Conservation (phyloP, 208 protist genomes). For the Crithidia mellificae region DNA sequence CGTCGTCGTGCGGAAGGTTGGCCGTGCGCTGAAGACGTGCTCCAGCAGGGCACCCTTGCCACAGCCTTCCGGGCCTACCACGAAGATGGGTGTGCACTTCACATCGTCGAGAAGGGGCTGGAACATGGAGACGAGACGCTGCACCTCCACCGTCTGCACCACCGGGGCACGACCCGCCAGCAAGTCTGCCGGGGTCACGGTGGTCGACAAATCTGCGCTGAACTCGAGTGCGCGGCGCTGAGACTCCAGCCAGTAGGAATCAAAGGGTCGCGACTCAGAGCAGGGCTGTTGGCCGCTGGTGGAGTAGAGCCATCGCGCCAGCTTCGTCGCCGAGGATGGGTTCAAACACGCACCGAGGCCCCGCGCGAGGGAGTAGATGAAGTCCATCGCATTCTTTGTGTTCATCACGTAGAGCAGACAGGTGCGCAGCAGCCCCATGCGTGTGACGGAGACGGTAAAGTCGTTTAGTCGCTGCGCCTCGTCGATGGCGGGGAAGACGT, state of each 20-base stretch:
- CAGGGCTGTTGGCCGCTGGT: constrained; percentile 75
- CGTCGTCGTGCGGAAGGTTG: constrained; percentile 63
- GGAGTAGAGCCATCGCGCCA: constrained; percentile 87
- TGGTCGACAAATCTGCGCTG: constrained; percentile 49
- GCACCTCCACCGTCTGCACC: constrained; percentile 93
- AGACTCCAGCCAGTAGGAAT: constrained; percentile 80
- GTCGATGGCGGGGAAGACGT: constrained; percentile 79
- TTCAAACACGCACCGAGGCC: constrained; percentile 62
- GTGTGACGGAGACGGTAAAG: constrained; percentile 87
- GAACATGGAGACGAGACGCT: constrained; percentile 82
- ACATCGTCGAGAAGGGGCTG: constrained; percentile 78
- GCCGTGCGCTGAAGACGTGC: constrained; percentile 64
- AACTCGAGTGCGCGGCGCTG: constrained; percentile 66
- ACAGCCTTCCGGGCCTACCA: constrained; percentile 96
- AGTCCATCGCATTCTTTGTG: constrained; percentile 65
- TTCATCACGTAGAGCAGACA: constrained; percentile 69
- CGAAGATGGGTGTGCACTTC: constrained; percentile 89
- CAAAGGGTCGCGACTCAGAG: constrained; percentile 77
- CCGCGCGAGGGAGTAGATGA: constrained; percentile 69
- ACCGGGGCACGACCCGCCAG: constrained; percentile 54
- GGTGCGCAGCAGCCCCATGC: constrained; percentile 91
- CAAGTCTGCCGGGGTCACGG: constrained; percentile 61
- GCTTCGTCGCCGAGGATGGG: constrained; percentile 48
- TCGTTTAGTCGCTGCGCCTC: constrained; percentile 59
- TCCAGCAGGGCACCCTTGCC: constrained; percentile 94